Conservation (phyloP, 805 yeast species). For the Cyberlindnera japonica region DNA sequence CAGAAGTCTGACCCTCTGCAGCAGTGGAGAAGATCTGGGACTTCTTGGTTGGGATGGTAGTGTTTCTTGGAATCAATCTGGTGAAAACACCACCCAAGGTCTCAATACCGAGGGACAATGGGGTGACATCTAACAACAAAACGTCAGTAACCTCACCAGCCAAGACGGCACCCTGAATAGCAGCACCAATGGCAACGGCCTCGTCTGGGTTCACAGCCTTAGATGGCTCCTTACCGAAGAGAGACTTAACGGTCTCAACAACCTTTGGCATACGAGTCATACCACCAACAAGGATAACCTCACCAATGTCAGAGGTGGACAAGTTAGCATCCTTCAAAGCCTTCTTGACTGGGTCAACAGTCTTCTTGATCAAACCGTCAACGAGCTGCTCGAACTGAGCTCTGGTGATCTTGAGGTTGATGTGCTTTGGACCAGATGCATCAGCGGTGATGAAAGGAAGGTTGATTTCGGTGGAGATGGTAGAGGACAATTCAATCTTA, state of each 20-base stretch:
- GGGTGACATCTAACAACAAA: conserved; percentile 96
- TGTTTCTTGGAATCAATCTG: conserved; percentile 97
- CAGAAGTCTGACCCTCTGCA: conserved; percentile 99
- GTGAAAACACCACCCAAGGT: conserved; percentile 99
- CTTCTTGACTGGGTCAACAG: conserved; percentile 71
- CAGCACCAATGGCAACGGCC: conserved; percentile 88
- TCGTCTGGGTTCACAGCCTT: conserved; percentile 83
- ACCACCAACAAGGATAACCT: conserved; percentile 79
- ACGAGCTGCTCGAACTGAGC: conserved; percentile 67
- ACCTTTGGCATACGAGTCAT: conserved; percentile 90
- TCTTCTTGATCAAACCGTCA: conserved; percentile 59
- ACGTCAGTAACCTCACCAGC: conserved; percentile 86
- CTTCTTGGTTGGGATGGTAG: conserved; percentile 98
- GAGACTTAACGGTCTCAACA: conserved; percentile 54
- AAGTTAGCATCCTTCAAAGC: conserved; percentile 74
- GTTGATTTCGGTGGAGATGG: conserved; percentile 56
- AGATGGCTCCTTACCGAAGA: conserved; percentile 65
- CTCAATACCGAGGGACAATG: conserved; percentile 97
- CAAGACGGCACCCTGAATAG: conserved; percentile 82
- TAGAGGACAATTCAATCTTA: conserved; percentile 73
- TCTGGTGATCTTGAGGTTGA: conserved; percentile 58
- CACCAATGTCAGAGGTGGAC: conserved; percentile 64
- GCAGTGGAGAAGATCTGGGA: conserved; percentile 97
- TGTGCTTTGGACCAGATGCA: conserved; percentile 52
- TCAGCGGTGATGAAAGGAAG: conserved; percentile 62